Percentiles rank a stretch among this genome's conserved stretches.
Evolutionary conservation across 2,329 filamentous ascomycete genomes (phyloP).

Genomic region (Diaporthe sp.): DNA sequence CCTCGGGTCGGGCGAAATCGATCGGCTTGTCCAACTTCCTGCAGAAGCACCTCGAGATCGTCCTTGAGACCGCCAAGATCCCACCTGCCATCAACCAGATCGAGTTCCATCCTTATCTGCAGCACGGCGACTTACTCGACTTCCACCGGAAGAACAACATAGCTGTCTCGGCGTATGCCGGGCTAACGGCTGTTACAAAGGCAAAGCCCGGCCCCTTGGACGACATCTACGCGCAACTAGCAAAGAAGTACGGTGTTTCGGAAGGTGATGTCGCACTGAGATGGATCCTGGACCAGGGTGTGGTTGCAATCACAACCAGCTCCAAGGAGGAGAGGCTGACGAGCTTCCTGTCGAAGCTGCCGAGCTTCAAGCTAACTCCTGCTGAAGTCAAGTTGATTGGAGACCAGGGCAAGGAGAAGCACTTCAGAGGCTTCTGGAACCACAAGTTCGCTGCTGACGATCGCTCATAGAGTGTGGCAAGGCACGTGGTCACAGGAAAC

Average conservation of each 20-base stretch:
- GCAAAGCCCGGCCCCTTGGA: constrained; percentile 65
- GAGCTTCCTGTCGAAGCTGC: constrained; percentile 62
- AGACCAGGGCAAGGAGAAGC: constrained; percentile 67
- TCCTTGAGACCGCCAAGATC: constrained; percentile 69
- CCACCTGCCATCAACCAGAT: constrained; percentile 82
- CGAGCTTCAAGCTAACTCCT: constrained; percentile 67
- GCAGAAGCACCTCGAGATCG: constrained; percentile 62
- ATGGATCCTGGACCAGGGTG: constrained; percentile 68
- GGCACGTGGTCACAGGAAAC: neutral
- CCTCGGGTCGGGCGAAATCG: constrained; percentile 71
- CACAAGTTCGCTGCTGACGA: constrained; percentile 64
- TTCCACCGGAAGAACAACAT: constrained; percentile 54
- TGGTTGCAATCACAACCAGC: constrained; percentile 70
- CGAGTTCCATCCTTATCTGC: constrained; percentile 81
- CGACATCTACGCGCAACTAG: constrained; percentile 55
- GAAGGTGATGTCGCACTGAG: constrained; percentile 64
- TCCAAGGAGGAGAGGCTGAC: constrained; percentile 66
- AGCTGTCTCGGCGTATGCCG: constrained; percentile 46
- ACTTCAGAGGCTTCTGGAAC: constrained; percentile 70
- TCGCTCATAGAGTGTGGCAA: constrained; percentile 4
- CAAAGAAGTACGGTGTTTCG: constrained; percentile 63
- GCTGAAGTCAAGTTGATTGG: constrained; percentile 68
- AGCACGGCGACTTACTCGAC: constrained; percentile 61
- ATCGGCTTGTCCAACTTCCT: constrained; percentile 85
- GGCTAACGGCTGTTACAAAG: constrained; percentile 48